Evolutionary conservation across 176 grass and related monocot species (phyloP), one percentile per base, ranked within the genome.

Genomic region (Zea luxurians): DNA sequence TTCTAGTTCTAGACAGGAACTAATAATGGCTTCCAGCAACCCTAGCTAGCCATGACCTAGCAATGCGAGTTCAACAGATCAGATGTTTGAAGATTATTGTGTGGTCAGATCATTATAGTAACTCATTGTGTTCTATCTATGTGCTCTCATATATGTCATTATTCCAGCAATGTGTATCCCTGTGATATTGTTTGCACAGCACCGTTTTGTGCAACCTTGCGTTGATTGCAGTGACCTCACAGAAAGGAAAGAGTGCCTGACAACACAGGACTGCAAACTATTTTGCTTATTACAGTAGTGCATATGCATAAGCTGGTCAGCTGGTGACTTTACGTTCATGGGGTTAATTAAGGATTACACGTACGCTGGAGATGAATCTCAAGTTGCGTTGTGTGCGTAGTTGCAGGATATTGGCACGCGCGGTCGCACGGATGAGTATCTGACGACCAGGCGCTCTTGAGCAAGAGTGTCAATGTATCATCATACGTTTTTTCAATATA

Each of bases 21-120:
- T 37, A 76, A 76, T 77, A 77, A 77, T 62, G 55, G 58, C 7
- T 13, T 75, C 55, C 10, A 60, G 9, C 10, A 27, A 61, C 10
- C 9, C 21, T 54, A 5, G 52, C 10, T 20, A 17, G 16, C 13
- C 1, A 58, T 4, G 59, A 61, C 59, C 59, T 12, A 61, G 59
- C 59, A 61, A 48, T 70, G 64, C 18, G 38, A 66, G 36, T 16
- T 61, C 10, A 34, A 35, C 3, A 61, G 21, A 61, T 61, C 20
- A 12, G 10, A 61, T 61, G 10, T 34, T 5, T 34, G 15, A 34
- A 61, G 3, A 27, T 61, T 10, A 9, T 47, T 27, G 10, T 35
- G 21, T 61, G 59, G 21, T 61, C 59, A 58, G n/a, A n/a, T 27
- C 1, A 27, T 27, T 27, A 27, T 58, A 61, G 21, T 21, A 27